Evolutionary conservation across 305 asterid species (phyloP), one percentile per base, ranked within the genome.

Genomic region (Fraxinus paxiana): DNA sequence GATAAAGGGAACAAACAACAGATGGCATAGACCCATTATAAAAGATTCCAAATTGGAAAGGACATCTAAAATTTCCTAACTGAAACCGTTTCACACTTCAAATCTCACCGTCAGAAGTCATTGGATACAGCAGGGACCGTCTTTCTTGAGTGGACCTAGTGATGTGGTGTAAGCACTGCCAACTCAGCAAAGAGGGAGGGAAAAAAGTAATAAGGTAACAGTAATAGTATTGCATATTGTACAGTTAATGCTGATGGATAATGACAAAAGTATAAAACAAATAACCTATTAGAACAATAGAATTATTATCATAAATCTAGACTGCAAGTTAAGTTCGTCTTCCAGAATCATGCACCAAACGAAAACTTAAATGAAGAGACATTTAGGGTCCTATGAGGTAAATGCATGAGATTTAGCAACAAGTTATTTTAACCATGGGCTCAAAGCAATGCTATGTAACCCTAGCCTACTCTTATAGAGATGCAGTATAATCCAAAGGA

Each of bases 131-230:
- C 90, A 80, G 91, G 93, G 89, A 88, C 93, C 91, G 81, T 84
- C 85, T 85, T 87, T 83, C 91, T 87, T 77, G 83, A 87, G 75
- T 78, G 78, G 86, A 81, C 84, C 92, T 88, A 91, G 86, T 91
- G 90, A 85, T 84, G 89, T 72, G 93, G 97, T 83, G 95, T 88
- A 86, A 91, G 97, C 92, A 94, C 98, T 94, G 97, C 80, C 79
- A 88, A 85, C 79, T 73, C 46, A 90, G 75, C 81, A 86, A 61
- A 79, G 75, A 38, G 33, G 34, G 80, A 77, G 56, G 54, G 81
- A 77, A 38, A 82, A 83, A 80, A 63, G 18, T 75, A 82, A 77
- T 84, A 80, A 89, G 86, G 75, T 80, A 46, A 54, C 4, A 80
- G 77, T 79, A 76, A 28, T 79, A 73, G 73, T 20, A 48, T 24